phyloP scores from a whole-genome alignment of 768 basidiomycete species.

The Suillus placidus region DNA sequence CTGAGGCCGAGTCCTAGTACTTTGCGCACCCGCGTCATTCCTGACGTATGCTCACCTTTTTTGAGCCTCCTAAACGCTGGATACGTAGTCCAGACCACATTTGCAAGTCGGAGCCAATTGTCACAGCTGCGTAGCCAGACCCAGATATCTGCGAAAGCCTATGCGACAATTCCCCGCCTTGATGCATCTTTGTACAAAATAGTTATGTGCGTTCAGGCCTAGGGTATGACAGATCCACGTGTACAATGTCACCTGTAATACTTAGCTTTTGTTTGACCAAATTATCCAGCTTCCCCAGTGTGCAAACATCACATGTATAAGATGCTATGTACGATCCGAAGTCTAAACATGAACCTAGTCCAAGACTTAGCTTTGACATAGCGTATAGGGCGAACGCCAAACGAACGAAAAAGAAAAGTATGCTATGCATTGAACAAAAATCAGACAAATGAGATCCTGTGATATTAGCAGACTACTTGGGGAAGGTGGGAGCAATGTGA shows the following conservation, averaged over 20 bases:
- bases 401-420: conserved; percentile 10
- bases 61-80: no score
- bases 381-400: conserved; percentile 2
- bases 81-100: no score
- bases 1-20: no score
- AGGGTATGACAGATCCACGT: not conserved
- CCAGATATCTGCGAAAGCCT: conserved; percentile 23
- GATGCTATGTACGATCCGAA: not conserved
- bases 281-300: not conserved
- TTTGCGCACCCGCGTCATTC: no score
- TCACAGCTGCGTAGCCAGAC: conserved; percentile 45
- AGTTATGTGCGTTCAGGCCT: not conserved
- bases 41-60: no score
- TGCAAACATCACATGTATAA: not conserved
- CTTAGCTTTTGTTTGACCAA: not conserved
- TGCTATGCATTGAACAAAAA: conserved; percentile 20
- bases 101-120: conserved; percentile 47
- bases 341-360: conserved; percentile 14
- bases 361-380: conserved; percentile 7
- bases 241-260: not conserved
- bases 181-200: not conserved
- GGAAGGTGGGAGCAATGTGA: not conserved
- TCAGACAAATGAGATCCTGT: conserved; percentile 19
- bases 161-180: not conserved
- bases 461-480: conserved; percentile 15